A percentile compares a stretch with the other conserved stretches of the same genome.
Conservation (phyloP, 495 filamentous ascomycete species). For the Penicillium simplicissimum region DNA sequence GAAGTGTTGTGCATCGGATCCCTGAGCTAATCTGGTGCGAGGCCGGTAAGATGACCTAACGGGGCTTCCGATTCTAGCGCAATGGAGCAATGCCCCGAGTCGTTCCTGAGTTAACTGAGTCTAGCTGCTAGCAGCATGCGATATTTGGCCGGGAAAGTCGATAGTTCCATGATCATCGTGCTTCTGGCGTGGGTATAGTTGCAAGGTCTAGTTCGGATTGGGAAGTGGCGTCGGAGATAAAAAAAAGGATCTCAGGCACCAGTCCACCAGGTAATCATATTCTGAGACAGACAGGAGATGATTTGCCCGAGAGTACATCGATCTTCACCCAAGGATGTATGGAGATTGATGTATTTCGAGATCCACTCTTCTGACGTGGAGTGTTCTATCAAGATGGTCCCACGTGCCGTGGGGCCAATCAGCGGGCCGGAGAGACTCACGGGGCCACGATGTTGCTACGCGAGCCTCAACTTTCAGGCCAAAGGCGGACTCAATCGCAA, state of each 20-base stretch:
- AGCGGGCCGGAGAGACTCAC: background rate
- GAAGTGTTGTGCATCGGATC: background rate
- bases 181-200: background rate
- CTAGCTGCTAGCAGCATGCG: background rate
- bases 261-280: background rate
- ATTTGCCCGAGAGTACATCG: background rate
- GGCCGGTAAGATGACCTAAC: background rate
- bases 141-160: background rate
- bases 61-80: background rate
- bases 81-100: background rate
- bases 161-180: background rate
- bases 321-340: background rate
- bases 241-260: background rate
- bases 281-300: background rate
- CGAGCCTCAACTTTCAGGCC: background rate
- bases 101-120: background rate
- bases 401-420: slow-evolving; percentile 9
- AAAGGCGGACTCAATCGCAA: background rate
- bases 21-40: no score
- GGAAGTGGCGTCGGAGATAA: background rate
- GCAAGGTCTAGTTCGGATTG: background rate
- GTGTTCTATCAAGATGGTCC: background rate
- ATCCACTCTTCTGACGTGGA: background rate
- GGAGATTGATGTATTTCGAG: background rate
- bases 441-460: background rate